These are phyloP conservation scores for Metschnikowia continentalis DNA, from an alignment of 805 yeast species.

Conservation along the genomic window DNA sequence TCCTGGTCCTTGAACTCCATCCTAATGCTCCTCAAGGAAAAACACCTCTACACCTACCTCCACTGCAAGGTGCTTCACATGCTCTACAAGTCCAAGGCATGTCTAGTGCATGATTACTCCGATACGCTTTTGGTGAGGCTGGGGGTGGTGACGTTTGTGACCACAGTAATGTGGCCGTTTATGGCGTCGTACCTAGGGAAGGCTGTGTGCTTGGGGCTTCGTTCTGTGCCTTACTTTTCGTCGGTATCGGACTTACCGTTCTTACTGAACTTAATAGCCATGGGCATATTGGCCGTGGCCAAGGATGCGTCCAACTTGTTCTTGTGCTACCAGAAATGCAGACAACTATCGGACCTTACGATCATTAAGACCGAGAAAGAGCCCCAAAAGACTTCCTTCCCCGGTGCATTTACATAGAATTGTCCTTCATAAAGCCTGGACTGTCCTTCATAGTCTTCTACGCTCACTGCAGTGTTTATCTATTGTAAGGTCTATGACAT, in stretches of 20 bases:
- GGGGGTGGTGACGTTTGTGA: constrained; percentile 23
- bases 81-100: constrained; percentile 27
- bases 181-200: constrained; percentile 31
- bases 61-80: constrained; percentile 12
- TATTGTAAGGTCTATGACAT: constrained; percentile 1
- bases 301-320: constrained; percentile 33
- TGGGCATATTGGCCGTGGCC: constrained; percentile 29
- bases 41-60: constrained; percentile 1
- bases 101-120: constrained; percentile 34
- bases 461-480: background rate
- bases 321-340: constrained; percentile 26
- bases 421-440: too few relatives aligned
- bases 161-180: constrained; percentile 41
- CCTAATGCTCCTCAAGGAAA: constrained; percentile 4
- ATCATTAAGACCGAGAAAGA: constrained; percentile 14
- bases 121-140: constrained; percentile 21
- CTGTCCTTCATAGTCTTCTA: too few relatives aligned
- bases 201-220: constrained; percentile 15
- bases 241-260: constrained; percentile 21
- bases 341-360: constrained; percentile 26
- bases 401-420: background rate
- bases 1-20: background rate
- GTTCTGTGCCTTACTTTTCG: constrained; percentile 9
- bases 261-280: constrained; percentile 29
- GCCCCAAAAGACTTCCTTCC: background rate